Percentiles rank a stretch among this genome's conserved stretches.
Conservation (phyloP, 1,284 basidiomycete species). For the Lignosus rhinocerotis region DNA sequence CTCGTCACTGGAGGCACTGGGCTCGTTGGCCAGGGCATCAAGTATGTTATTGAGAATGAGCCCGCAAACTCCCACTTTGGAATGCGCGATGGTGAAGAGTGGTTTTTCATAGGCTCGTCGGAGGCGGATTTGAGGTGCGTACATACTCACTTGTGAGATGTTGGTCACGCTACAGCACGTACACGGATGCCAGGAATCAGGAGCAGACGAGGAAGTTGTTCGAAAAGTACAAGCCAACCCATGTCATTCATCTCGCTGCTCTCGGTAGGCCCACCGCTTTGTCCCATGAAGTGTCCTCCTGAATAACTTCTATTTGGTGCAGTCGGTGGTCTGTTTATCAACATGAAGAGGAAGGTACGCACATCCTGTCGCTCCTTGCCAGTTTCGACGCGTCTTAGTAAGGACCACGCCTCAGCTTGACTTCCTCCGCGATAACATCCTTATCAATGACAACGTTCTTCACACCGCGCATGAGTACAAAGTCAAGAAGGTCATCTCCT, state of each 20-base stretch:
- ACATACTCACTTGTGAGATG: background rate
- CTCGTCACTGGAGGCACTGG: constrained; percentile 86
- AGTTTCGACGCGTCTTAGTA: background rate
- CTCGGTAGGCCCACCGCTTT: constrained; percentile 55
- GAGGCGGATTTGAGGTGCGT: constrained; percentile 77
- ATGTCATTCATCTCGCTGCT: constrained; percentile 90
- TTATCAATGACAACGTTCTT: constrained; percentile 91
- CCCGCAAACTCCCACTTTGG: constrained; percentile 77
- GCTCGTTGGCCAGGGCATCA: constrained; percentile 82
- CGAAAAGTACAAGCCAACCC: constrained; percentile 85
- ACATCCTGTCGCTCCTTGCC: background rate
- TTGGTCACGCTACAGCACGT: background rate
- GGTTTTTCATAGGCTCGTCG: constrained; percentile 79
- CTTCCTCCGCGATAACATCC: constrained; percentile 86
- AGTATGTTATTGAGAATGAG: constrained; percentile 77
- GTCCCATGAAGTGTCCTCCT: background rate
- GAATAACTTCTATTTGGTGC: background rate
- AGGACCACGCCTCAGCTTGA: constrained; percentile 52
- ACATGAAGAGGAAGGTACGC: constrained; percentile 84
- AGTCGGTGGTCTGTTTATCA: constrained; percentile 90
- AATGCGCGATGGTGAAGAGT: constrained; percentile 71
- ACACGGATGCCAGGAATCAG: constrained; percentile 48
- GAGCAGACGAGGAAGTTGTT: constrained; percentile 69
- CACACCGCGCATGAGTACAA: constrained; percentile 67
- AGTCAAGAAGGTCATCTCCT: constrained; percentile 77